These are phyloP conservation scores for Dryadomyces quercus-mongolicae DNA, from an alignment of 2,329 filamentous ascomycete genomes.

Conservation along the genomic window DNA sequence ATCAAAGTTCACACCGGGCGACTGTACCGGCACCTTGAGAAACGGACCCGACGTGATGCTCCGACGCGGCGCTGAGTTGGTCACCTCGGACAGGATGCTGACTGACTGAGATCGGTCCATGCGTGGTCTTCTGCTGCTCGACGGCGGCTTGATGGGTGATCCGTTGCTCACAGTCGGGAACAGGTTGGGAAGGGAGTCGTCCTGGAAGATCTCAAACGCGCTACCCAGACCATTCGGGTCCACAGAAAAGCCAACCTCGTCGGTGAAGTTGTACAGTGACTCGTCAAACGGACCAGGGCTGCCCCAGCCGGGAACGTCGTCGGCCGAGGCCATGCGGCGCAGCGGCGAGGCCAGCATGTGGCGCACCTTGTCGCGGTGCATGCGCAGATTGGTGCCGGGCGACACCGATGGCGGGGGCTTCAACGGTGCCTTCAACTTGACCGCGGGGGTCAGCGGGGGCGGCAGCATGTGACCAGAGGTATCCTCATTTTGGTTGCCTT, in stretches of 20 bases:
- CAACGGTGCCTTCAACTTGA: constrained; percentile 60
- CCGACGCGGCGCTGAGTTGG: constrained; percentile 39
- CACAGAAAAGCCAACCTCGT: constrained; percentile 31
- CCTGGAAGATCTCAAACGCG: constrained; percentile 45
- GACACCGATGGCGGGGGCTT: constrained; percentile 64
- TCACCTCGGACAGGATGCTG: constrained; percentile 49
- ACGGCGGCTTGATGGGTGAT: constrained; percentile 53
- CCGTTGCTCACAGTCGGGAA: constrained; percentile 39
- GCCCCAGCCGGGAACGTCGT: constrained; percentile 33
- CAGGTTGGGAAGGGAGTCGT: constrained; percentile 25
- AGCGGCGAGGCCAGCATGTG: constrained; percentile 71
- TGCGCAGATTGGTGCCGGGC: constrained; percentile 80
- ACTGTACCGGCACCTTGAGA: constrained; percentile 33
- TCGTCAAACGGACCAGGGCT: constrained; percentile 61
- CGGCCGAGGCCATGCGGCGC: constrained; percentile 25
- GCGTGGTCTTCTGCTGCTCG: constrained; percentile 40
- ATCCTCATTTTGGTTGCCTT: constrained; percentile 29
- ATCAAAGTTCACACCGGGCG: constrained; percentile 26
- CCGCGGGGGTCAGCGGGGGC: constrained; percentile 64
- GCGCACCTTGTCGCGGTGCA: constrained; percentile 75
- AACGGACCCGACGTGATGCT: constrained; percentile 36
- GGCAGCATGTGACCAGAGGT: constrained; percentile 46
- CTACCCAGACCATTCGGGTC: constrained; percentile 37
- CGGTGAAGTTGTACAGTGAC: constrained; percentile 33
- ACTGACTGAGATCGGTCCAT: constrained; percentile 52